Conservation (phyloP, 2,329 filamentous ascomycete species). For the Zymoseptoria brevis region DNA sequence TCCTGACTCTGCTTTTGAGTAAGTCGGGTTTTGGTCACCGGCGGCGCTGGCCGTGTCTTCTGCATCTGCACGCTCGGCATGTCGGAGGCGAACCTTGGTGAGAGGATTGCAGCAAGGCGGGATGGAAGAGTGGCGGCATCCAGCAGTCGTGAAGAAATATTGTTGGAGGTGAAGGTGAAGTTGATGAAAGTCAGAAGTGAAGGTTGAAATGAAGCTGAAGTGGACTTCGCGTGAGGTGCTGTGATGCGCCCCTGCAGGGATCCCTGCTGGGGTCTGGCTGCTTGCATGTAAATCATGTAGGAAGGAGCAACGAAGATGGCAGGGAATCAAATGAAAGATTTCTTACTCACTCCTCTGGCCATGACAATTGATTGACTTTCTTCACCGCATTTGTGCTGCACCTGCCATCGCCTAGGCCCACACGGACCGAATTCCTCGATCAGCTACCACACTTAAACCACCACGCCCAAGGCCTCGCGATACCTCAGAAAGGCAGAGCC, state of each 20-base stretch:
- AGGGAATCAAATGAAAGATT: background rate
- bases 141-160: background rate
- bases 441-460: constrained; percentile 55
- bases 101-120: background rate
- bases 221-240: background rate
- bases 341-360: background rate
- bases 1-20: constrained; percentile 40
- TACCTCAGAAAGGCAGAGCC: constrained; percentile 40
- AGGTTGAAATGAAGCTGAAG: background rate
- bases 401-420: background rate
- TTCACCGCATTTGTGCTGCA: background rate
- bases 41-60: constrained; percentile 11
- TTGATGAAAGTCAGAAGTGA: background rate
- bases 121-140: background rate
- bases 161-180: background rate
- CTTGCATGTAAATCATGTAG: background rate
- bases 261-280: background rate
- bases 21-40: constrained; percentile 24
- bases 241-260: background rate
- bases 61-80: constrained; percentile 20
- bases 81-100: background rate
- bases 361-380: background rate
- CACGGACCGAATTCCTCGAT: background rate
- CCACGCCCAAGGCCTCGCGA: constrained; percentile 62
- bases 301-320: background rate